These are phyloP conservation scores for Corniculantispora saksenae DNA, from an alignment of 2,329 filamentous ascomycete genomes.

Conservation along the genomic window DNA sequence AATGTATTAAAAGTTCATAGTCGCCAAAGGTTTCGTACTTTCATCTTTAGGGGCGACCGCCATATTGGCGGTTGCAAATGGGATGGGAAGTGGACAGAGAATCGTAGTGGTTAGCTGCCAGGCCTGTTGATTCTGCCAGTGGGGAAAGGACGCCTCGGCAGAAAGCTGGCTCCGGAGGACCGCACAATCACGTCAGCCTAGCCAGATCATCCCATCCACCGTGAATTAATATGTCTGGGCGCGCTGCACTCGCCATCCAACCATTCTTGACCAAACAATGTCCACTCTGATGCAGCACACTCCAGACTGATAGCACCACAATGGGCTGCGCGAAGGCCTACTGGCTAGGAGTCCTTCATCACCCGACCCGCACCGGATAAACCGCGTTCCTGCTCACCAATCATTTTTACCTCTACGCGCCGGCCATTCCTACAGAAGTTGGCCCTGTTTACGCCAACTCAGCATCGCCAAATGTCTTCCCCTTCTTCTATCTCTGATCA, in stretches of 20 bases:
- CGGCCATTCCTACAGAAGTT: background rate
- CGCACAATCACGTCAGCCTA: background rate
- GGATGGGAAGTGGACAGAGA: too few species aligned
- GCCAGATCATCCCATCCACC: background rate
- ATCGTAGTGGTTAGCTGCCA: too few species aligned
- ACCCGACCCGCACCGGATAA: background rate
- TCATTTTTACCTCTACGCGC: conserved; percentile 5
- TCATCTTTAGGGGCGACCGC: too few species aligned
- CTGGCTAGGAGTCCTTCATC: background rate
- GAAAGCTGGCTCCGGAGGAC: too few species aligned
- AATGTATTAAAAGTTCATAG: too few species aligned
- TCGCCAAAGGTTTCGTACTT: too few species aligned
- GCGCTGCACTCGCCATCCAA: background rate
- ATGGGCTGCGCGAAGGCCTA: background rate
- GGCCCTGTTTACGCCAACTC: conserved; percentile 2
- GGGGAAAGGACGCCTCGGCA: too few species aligned
- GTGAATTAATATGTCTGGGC: background rate
- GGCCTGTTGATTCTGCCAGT: too few species aligned
- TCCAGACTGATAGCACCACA: background rate
- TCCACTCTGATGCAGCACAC: conserved; percentile 10
- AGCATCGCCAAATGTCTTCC: conserved; percentile 1
- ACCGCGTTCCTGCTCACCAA: background rate
- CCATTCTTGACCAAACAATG: conserved; percentile 3
- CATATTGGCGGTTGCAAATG: too few species aligned
- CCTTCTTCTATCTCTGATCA: background rate